Evolutionary conservation across 2,329 filamentous ascomycete species (phyloP), one percentile per base, ranked within the genome.

Genomic region (Claviceps africana): DNA sequence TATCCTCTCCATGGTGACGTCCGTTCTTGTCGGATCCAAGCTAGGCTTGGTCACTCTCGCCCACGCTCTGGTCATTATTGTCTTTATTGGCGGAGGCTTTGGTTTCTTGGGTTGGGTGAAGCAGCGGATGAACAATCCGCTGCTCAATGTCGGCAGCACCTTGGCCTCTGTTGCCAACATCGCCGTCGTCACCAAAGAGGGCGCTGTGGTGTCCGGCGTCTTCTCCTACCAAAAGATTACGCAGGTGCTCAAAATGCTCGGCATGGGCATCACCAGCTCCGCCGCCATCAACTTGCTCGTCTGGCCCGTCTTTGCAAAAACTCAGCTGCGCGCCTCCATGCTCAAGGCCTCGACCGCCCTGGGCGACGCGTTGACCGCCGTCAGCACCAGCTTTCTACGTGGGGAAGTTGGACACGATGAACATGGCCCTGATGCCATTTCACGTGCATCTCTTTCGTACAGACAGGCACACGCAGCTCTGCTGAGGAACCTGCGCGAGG

Each of bases 81-180:
- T 94, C 2, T 94, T 93, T 62, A 82, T 88, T 56, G 88, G 87
- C 22, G 86, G 83, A 19, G 88, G 85, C 0, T 74, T 95, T 54
- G 89, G 88, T 0, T 83, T 93, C 59, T 77, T 95, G 35, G 88
- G 85, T 37, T 90, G 86, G 86, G 78, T 82, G 48, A 91, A 91
- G 66, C 84, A 88, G 62, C 80, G 73, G 58, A 75, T 86, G 56
- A 83, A 82, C 54, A 82, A 85, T 59, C 85, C 86, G 4, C 69
- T 89, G 50, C 85, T 90, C 55, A 88, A 87, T 60, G 84, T 89
- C 35, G 86, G 84, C 51, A 89, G 85, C 62, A 93, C 88, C 42
- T 73, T 95, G 56, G 81, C 88, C 2, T 89, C 86, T 33, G 78
- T 95, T 47, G 86, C 86, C 48, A 85, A 89, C 55, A 93, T 95